These are phyloP conservation scores for Orbilia javanica DNA, from an alignment of 2,329 filamentous ascomycete species.

Conservation along the genomic window DNA sequence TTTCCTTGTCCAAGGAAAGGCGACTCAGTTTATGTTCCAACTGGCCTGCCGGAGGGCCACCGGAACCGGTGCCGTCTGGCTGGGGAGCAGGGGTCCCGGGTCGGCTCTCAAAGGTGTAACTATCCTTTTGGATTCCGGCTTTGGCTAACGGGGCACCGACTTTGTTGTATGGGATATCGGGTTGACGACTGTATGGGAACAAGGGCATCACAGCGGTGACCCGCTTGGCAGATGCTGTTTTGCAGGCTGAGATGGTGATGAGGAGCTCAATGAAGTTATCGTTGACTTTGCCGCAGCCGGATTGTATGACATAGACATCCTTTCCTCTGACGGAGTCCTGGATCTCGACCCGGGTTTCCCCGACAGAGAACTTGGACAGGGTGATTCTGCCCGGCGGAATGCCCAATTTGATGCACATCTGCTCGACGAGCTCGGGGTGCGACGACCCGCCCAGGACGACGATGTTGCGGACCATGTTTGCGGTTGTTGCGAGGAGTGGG, in stretches of 20 bases:
- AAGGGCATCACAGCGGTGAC: slow-evolving; percentile 94
- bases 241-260: slow-evolving; percentile 98
- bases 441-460: slow-evolving; percentile 93
- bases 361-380: slow-evolving; percentile 91
- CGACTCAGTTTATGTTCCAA: slow-evolving; percentile 61
- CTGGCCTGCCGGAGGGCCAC: slow-evolving; percentile 59
- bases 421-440: slow-evolving; percentile 87
- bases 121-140: slow-evolving; percentile 68
- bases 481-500: not conserved
- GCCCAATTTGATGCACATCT: slow-evolving; percentile 87
- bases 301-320: slow-evolving; percentile 98
- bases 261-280: slow-evolving; percentile 96
- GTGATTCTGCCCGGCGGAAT: slow-evolving; percentile 86
- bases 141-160: slow-evolving; percentile 86
- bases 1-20: slow-evolving; percentile 60
- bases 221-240: slow-evolving; percentile 88
- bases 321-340: slow-evolving; percentile 96
- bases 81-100: slow-evolving; percentile 82
- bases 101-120: slow-evolving; percentile 91
- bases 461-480: slow-evolving; percentile 66
- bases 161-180: slow-evolving; percentile 97
- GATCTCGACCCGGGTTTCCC: slow-evolving; percentile 95
- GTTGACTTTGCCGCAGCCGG: slow-evolving; percentile 90
- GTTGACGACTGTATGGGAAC: slow-evolving; percentile 96
- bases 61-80: slow-evolving; percentile 36